Percentiles rank a stretch among this genome's conserved stretches.
Conservation (phyloP, 1,284 basidiomycete species). For the Trametes versicolor region DNA sequence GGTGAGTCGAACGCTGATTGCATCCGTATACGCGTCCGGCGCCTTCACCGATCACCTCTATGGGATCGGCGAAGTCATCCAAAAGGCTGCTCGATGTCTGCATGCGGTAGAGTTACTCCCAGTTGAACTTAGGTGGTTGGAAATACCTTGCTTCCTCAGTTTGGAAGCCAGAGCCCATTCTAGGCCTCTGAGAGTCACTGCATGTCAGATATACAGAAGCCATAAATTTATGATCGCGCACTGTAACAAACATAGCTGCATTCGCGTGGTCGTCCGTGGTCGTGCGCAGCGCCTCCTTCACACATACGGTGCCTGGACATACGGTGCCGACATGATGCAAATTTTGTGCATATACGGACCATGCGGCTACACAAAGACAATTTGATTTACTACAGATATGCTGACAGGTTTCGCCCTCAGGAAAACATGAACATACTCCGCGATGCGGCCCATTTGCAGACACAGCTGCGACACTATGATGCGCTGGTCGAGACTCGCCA, state of each 20-base stretch:
- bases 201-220: too few relatives aligned
- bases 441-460: conserved; percentile 91
- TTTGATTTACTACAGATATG: not conserved
- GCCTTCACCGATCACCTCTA: not conserved
- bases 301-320: too few relatives aligned
- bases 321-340: too few relatives aligned
- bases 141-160: not conserved
- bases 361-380: not conserved
- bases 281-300: too few relatives aligned
- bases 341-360: too few relatives aligned
- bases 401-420: conserved; percentile 49
- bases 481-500: conserved; percentile 86
- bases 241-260: too few relatives aligned
- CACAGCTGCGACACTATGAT: conserved; percentile 89
- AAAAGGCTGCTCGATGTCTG: not conserved
- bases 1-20: conserved; percentile 55
- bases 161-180: not conserved
- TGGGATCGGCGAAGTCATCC: not conserved
- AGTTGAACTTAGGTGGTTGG: too few relatives aligned
- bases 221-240: too few relatives aligned
- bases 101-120: too few relatives aligned
- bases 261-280: too few relatives aligned
- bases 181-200: too few relatives aligned
- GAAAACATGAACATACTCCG: conserved; percentile 95
- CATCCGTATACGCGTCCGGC: conserved; percentile 2